Base-by-base conservation (phyloP, 192 early-diverging fungal genomes). In the Backusella liffmaniae region DNA sequence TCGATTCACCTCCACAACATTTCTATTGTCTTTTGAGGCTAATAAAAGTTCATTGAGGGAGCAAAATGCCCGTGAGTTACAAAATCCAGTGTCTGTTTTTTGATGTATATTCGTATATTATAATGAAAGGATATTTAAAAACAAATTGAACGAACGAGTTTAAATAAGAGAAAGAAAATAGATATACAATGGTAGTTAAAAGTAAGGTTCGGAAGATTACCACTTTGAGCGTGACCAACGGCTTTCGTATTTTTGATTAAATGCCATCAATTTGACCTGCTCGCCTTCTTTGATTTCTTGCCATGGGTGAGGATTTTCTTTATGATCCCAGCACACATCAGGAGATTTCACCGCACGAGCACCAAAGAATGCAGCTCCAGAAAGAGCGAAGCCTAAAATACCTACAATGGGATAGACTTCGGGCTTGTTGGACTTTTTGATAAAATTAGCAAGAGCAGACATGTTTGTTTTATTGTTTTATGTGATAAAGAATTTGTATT, bases 281-380 rank as follows among this genome's bases (percentile, higher is more conserved):
- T 78, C 65, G 49, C 66, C 72, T 21, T 73, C 66, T 10, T 72
- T 72, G 44, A 80, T 71, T 6, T 76, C 78, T 68, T 80, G 53
- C 78, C 78, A 80, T 7, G 78, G 78, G 9, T 71, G 46, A 26
- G 16, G 32, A 23, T 80, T 80, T 21, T 35, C 35, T 16, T 71
- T 70, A 44, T 77, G 76, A 46, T 77, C 72, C 80, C 80, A 81
- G 12, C 70, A 73, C 8, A 81, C 80, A 81, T 81, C 80, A 53
- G 76, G 80, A n/a, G 80, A 67, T 72, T 59, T 72, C 9, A 51
- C 44, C 6, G 46, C 51, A 74, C 74, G 76, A 34, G 66, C 26
- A 21, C 41, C 44, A 67, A 81, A 70, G 23, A 53, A 81, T 9
- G 49, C 69, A 21, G 76, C 80, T 51, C 80, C 76, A 46, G 18